phyloP scores from a whole-genome alignment of 2,329 filamentous ascomycete species.

The Metarhizium anisopliae region DNA sequence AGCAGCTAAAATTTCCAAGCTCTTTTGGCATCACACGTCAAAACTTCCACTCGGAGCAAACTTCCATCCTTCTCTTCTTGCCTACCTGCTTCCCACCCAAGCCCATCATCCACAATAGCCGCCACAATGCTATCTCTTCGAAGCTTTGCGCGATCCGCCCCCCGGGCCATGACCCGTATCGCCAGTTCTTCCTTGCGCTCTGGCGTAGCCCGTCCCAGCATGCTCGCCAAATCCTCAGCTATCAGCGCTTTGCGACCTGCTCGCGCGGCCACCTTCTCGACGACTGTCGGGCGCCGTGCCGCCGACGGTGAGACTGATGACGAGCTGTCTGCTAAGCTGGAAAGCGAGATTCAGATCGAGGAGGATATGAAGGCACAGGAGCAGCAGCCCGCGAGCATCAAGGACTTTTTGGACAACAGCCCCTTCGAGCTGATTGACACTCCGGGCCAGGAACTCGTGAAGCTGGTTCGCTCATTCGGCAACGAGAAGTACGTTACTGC shows the following conservation, averaged over 20 bases:
- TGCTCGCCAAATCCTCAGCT: constrained; percentile 35
- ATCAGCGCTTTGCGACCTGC: constrained; percentile 23
- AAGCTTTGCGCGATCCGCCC: constrained; percentile 55
- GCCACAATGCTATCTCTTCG: constrained; percentile 61
- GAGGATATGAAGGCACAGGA: constrained; percentile 66
- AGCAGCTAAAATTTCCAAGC: neutral
- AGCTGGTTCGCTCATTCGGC: constrained; percentile 71
- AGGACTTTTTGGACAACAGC: constrained; percentile 81
- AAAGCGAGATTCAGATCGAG: constrained; percentile 77
- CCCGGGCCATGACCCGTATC: constrained; percentile 53
- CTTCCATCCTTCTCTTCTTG: constrained; percentile 8
- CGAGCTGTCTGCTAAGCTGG: constrained; percentile 79
- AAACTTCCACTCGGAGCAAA: neutral
- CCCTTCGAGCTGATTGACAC: constrained; percentile 77
- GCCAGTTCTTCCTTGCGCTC: constrained; percentile 41
- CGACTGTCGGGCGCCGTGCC: constrained; percentile 30
- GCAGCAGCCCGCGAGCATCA: constrained; percentile 65
- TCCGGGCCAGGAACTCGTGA: constrained; percentile 78
- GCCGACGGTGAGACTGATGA: constrained; percentile 50
- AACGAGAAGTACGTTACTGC: constrained; percentile 66
- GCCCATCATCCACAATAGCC: constrained; percentile 3
- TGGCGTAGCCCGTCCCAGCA: constrained; percentile 36
- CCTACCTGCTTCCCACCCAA: constrained; percentile 7
- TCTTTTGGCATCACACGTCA: neutral
- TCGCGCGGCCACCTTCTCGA: constrained; percentile 40